Conservation (phyloP, 2,329 filamentous ascomycete genomes). For the Diaporthe nobilis region DNA sequence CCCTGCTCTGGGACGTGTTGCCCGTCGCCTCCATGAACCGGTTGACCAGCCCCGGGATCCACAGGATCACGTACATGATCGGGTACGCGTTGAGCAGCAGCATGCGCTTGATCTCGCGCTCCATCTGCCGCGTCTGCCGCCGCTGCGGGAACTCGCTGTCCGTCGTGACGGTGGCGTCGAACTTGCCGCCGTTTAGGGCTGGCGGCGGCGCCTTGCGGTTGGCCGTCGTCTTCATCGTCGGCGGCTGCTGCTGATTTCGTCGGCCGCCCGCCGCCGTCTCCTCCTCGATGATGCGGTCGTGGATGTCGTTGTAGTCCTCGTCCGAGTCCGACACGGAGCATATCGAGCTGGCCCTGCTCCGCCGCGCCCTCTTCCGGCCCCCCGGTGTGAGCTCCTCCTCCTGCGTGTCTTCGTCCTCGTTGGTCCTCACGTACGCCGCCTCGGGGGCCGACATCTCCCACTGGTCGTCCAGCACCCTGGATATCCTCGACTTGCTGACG, state of each 20-base stretch:
- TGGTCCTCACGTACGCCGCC: conserved; percentile 30
- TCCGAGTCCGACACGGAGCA: conserved; percentile 21
- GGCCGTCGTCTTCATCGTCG: conserved; percentile 28
- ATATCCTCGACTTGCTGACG: conserved; percentile 34
- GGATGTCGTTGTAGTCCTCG: conserved; percentile 22
- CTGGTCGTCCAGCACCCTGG: conserved; percentile 24
- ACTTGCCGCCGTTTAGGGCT: conserved; percentile 30
- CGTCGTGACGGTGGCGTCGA: conserved; percentile 37
- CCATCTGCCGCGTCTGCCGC: conserved; percentile 42
- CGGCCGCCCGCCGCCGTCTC: not conserved
- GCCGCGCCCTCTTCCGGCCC: not conserved
- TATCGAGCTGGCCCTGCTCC: conserved; percentile 1
- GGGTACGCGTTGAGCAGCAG: conserved; percentile 56
- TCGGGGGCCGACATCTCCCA: conserved; percentile 38
- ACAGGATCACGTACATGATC: conserved; percentile 55
- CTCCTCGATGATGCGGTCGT: conserved; percentile 23
- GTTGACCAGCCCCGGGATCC: conserved; percentile 55
- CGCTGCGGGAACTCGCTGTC: conserved; percentile 43
- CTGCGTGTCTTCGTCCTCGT: not conserved
- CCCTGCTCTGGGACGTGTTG: conserved; percentile 23
- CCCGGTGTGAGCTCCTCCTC: conserved; percentile 15
- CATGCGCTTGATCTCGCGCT: conserved; percentile 50
- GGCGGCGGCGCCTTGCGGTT: conserved; percentile 26
- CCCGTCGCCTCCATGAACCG: conserved; percentile 50
- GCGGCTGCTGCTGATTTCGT: not conserved